phyloP scores from a whole-genome alignment of 169 alveolate genomes.

The Besnoitia besnoiti region DNA sequence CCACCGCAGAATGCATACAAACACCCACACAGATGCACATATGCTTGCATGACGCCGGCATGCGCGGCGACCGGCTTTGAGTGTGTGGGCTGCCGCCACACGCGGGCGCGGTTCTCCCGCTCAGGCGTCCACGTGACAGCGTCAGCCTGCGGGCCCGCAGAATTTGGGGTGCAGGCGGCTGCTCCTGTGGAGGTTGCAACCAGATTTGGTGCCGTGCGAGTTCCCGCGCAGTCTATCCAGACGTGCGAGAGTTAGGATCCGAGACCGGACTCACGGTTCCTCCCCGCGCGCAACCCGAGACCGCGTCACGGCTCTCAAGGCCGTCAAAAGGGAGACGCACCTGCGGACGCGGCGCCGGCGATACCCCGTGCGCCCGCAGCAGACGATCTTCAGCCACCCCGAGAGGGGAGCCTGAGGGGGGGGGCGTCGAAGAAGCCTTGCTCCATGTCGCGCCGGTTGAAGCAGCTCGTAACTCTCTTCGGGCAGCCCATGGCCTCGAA shows the following conservation, averaged over 20 bases:
- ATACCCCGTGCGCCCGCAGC: constrained; percentile 56
- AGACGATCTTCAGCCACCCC: constrained; percentile 47
- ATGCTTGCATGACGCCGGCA: too few species aligned
- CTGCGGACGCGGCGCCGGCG: neutral
- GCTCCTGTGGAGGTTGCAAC: too few species aligned
- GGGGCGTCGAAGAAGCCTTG: constrained; percentile 42
- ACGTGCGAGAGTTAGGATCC: neutral
- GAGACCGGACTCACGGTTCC: neutral
- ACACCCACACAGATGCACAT: too few species aligned
- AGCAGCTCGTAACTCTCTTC: constrained; percentile 48
- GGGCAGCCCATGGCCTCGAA: constrained; percentile 65
- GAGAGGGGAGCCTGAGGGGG: constrained; percentile 32
- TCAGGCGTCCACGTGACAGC: too few species aligned
- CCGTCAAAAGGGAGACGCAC: too few species aligned
- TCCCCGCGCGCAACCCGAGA: neutral
- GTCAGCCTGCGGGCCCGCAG: too few species aligned
- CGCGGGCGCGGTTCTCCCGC: too few species aligned
- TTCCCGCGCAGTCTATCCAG: too few species aligned
- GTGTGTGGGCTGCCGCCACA: too few species aligned
- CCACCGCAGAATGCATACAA: neutral
- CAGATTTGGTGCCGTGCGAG: too few species aligned
- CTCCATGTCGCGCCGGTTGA: constrained; percentile 53
- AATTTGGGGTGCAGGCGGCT: too few species aligned
- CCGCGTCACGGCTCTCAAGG: neutral
- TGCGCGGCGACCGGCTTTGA: too few species aligned